Evolutionary conservation across 2,329 filamentous ascomycete genomes (phyloP), one percentile per base, ranked within the genome.

Genomic region (Cylindrodendrum hubeiense): DNA sequence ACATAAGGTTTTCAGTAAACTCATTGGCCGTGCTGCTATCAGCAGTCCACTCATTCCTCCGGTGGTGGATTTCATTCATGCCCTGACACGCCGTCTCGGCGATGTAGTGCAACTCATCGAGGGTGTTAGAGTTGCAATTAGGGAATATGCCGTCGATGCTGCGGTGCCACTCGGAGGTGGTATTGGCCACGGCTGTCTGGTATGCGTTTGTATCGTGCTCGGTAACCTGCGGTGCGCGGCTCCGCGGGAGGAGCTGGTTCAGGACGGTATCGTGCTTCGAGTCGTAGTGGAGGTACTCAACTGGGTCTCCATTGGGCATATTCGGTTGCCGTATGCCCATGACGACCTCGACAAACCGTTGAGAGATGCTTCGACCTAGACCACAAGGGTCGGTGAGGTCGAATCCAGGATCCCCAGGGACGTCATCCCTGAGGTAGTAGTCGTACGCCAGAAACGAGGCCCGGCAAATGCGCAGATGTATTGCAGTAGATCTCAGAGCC

Each of bases 291-390:
- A 79, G 67, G 63, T 80, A 83, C 33, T 77, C 73, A 7, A 82
- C 72, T 1, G 76, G 68, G 7, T 78, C 71, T 22, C 80, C 79
- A 3, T 73, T 72, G 1, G 76, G 71, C 19, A 72, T 69, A 22
- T 72, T 67, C 17, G 81, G 80, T 63, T 84, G 83, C 49, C 72
- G 67, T 34, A 82, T 70, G 28, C 83, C 83, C 64, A 73, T 78
- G 34, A 78, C 79, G 4, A 84, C 81, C 66, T 85, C 83, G 58
- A 84, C 82, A 63, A 85, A 85, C 52, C 83, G 82, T 71, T 84
- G 81, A 22, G 81, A 81, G 21, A 84, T 59, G 60, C 74, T 77
- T 43, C 83, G 79, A 12, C 76, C 76, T 24, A 82, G 76, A 2
- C 79, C 77, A 56, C 80, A 79, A 7, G 83, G 83, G 65, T 85